Conservation (phyloP, 139 green algal species). For the Chlorella sp. region DNA sequence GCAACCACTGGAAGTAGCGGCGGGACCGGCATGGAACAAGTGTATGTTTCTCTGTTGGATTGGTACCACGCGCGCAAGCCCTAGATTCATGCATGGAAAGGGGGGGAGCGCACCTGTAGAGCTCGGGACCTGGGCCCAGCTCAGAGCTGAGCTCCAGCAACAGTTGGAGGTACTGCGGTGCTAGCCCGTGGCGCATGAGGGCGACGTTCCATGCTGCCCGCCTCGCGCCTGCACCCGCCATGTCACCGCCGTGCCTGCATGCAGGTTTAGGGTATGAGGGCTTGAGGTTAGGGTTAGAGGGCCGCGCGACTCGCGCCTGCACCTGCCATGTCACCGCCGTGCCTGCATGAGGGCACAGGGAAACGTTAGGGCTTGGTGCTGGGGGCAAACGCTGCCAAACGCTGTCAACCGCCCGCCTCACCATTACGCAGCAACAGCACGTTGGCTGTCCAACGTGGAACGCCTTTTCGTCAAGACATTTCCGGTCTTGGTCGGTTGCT, state of each 20-base stretch:
- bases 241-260: slow-evolving; percentile 46
- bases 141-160: background rate
- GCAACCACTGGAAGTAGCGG: background rate
- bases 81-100: background rate
- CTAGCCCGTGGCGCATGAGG: slow-evolving; percentile 22
- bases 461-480: too few species aligned
- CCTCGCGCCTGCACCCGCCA: slow-evolving; percentile 42
- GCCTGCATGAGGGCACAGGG: slow-evolving; percentile 22
- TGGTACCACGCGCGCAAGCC: background rate
- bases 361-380: too few species aligned
- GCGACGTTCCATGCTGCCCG: slow-evolving; percentile 54
- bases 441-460: too few species aligned
- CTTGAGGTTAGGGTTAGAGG: too few species aligned
- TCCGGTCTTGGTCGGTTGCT: too few species aligned
- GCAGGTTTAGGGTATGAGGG: too few species aligned
- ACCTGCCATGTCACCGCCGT: slow-evolving; percentile 55
- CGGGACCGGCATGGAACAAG: background rate
- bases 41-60: background rate
- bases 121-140: background rate
- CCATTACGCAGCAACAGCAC: too few species aligned
- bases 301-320: slow-evolving; percentile 34
- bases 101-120: background rate
- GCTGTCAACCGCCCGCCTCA: too few species aligned
- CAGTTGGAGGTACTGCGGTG: background rate
- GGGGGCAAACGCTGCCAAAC: too few species aligned